Evolutionary conservation across 2,329 filamentous ascomycete genomes (phyloP), one percentile per base, ranked within the genome.

Genomic region (Arthrinium phaeospermum): DNA sequence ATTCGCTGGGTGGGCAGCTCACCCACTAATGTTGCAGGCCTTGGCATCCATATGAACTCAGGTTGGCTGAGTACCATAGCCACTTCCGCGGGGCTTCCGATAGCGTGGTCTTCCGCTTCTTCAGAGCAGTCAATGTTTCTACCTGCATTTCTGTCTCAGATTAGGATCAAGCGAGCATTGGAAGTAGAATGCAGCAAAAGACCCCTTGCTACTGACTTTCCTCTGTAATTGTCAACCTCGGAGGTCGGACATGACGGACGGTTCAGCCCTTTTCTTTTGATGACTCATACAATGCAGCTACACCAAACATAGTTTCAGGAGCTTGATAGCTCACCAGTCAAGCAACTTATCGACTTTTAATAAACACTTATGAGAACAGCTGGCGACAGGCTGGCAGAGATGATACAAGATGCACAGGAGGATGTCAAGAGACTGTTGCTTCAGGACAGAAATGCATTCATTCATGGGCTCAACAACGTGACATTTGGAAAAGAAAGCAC

Each of bases 401-500:
- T 76, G 57, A 77, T 84, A 51, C 76, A 75, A 27, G 81, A 83
- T 30, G 86, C 84, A 71, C 83, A 86, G 70, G 81, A 84, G 68
- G 90, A 87, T 75, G 84, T 89, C 24, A 83, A 83, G 75, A 88
- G 87, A 3, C 80, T 90, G 37, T 88, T 86, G 83, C 86, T 86
- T 70, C 79, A 90, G 24, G 88, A 30, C 27, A 30, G 2, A 37
- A 10, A 7, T 37, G 37, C 37, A 37, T 37, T 37, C 37, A 6
- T 37, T 37, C 8, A 7, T 37, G 37, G 37, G 5, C 37, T 41
- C 37, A 10, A 41, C 37, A 41, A 10, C 8, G 8, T 41, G 8
- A 41, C 37, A 10, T 41, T 41, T 41, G 6, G 37, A 41, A 41
- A 41, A 10, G 10, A 8, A 41, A 41, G 6, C 8, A 10, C 37